Base-by-base conservation (phyloP, 2,329 filamentous ascomycete species). In the Microdochium paspali region DNA sequence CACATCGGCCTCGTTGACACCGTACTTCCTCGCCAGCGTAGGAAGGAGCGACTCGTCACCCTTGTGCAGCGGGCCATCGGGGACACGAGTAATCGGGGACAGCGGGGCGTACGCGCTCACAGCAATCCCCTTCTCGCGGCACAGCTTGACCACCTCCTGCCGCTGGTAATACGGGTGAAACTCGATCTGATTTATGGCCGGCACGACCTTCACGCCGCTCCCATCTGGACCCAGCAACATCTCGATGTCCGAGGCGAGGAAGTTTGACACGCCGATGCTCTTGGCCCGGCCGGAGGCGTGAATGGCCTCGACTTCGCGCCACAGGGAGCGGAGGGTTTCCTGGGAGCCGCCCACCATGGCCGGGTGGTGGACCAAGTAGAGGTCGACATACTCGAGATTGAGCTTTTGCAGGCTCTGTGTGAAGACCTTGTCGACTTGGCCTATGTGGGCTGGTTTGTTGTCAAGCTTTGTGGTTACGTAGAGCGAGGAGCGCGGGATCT, bases 231-330 rank as follows among this genome's bases (percentile, higher is more conserved):
- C n/a, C n/a, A 84, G 67, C 39, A 83, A 60, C 2, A 66, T 58
- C 60, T 83, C 74, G 20, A 85, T 64, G 53, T 85, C 68, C 40
- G 66, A 59, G 55, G 73, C 66, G 26, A 77, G 58, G 59, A 85
- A 91, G 69, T 91, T 93, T 58, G 83, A 87, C 13, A 93, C 82
- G 46, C 87, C 87, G 55, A 93, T 89, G 48, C 82, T 80, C 54
- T 72, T 76, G 44, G 79, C 81, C 51, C 77, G 77, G 52, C 84
- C 84, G 1, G 77, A 76, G 42, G 76, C 76, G 60, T 82, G 74
- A 72, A 90, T 80, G 25, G 77, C 78, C 58, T 85, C 80, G 54
- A 83, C 60, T 47, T 79, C 72, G 35, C 74, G 71, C 80, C 80
- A 84, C 49, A 70, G 69, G 42, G 63, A 53, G 60, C 80, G 85